Conservation (phyloP, 2,329 filamentous ascomycete species). For the Aschersonia sp. region DNA sequence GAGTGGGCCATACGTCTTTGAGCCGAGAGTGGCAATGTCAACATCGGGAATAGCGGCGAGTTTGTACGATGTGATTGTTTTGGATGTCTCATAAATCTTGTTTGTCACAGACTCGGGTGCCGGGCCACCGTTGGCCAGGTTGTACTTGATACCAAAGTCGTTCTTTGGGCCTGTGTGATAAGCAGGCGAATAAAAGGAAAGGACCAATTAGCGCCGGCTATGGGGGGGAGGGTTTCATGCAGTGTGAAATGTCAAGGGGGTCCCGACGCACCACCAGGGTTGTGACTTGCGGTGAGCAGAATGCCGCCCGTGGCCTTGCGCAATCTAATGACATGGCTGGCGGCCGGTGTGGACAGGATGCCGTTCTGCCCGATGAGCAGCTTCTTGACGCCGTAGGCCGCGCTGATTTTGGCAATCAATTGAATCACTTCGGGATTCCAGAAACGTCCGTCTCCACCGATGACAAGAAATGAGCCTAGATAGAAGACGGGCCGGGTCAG, state of each 20-base stretch:
- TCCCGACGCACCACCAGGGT: conserved; percentile 66
- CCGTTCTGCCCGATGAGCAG: conserved; percentile 90
- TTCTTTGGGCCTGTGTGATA: conserved; percentile 57
- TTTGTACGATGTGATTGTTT: conserved; percentile 84
- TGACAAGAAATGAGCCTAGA: conserved; percentile 70
- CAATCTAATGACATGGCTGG: conserved; percentile 90
- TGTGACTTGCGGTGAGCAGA: conserved; percentile 91
- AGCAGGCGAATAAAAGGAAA: conserved; percentile 2
- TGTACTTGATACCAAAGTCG: conserved; percentile 99
- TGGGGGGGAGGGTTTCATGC: not conserved
- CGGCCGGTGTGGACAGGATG: conserved; percentile 91
- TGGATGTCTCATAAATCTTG: conserved; percentile 90
- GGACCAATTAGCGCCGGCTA: not conserved
- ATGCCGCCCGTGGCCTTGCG: conserved; percentile 93
- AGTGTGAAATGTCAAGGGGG: not conserved
- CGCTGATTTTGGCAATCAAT: conserved; percentile 91
- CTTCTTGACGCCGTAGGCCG: conserved; percentile 98
- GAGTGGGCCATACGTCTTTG: conserved; percentile 67
- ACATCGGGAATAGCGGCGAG: conserved; percentile 75
- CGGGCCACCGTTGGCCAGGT: conserved; percentile 88
- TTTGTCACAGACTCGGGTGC: conserved; percentile 94
- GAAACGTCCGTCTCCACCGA: conserved; percentile 92
- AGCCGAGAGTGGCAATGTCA: conserved; percentile 71
- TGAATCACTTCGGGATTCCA: conserved; percentile 96
- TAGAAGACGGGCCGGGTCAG: not conserved